A percentile compares a stretch with the other conserved stretches of the same genome.
Evolutionary conservation across 78 protist species (phyloP).

Genomic region (Dictyostelium capitatum): DNA sequence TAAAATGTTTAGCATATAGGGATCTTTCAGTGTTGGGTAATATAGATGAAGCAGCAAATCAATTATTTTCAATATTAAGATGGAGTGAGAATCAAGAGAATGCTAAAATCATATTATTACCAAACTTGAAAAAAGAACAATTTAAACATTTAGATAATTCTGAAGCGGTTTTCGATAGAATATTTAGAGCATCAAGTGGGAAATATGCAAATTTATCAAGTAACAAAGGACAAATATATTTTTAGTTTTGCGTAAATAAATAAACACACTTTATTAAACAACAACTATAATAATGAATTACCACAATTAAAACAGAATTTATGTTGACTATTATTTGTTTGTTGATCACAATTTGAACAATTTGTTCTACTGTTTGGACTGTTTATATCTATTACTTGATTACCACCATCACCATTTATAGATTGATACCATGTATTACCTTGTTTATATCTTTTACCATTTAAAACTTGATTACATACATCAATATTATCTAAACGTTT

Average conservation of each 20-base stretch:
- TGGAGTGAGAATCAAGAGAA: conserved; percentile 59
- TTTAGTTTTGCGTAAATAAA: too few relatives aligned
- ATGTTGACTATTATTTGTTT: not conserved
- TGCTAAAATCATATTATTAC: conserved; percentile 63
- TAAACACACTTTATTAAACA: too few relatives aligned
- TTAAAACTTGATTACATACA: conserved; percentile 16
- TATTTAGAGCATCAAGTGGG: conserved; percentile 73
- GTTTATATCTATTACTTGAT: not conserved
- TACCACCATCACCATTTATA: not conserved
- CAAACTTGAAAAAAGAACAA: conserved; percentile 43
- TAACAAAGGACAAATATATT: too few relatives aligned
- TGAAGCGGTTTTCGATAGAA: conserved; percentile 77
- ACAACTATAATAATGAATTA: not conserved
- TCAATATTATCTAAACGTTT: conserved; percentile 56
- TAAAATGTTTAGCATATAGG: conserved; percentile 52
- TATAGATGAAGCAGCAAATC: conserved; percentile 60
- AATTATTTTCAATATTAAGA: conserved; percentile 59
- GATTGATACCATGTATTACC: conserved; percentile 66
- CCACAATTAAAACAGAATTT: conserved; percentile 44
- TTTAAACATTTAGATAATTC: conserved; percentile 6
- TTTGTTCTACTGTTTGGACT: not conserved
- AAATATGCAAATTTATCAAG: conserved; percentile 37
- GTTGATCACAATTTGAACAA: conserved; percentile 27
- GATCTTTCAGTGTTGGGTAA: conserved; percentile 30
- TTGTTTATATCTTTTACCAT: conserved; percentile 43